Conservation (phyloP, 495 filamentous ascomycete species). For the Penicillium crystallinum region DNA sequence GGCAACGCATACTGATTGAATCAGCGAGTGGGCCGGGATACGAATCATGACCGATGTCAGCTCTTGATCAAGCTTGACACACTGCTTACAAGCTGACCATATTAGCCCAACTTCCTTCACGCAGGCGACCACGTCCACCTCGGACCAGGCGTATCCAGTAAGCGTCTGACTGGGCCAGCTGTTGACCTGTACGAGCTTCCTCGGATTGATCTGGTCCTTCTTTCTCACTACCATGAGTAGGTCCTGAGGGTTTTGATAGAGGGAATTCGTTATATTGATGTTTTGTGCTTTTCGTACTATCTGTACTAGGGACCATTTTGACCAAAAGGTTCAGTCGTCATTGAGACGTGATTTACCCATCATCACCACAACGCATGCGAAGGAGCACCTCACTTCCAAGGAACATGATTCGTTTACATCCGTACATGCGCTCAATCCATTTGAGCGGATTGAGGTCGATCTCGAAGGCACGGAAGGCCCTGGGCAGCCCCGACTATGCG, state of each 20-base stretch:
- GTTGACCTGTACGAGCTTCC: slow-evolving; percentile 59
- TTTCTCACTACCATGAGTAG: slow-evolving; percentile 62
- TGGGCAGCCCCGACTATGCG: slow-evolving; percentile 39
- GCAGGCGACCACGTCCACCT: slow-evolving; percentile 64
- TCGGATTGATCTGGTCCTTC: slow-evolving; percentile 52
- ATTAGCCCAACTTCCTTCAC: slow-evolving; percentile 62
- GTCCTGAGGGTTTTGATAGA: neutral
- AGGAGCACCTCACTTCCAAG: slow-evolving; percentile 41
- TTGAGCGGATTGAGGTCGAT: slow-evolving; percentile 48
- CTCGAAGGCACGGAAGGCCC: slow-evolving; percentile 20
- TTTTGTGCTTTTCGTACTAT: too few relatives aligned
- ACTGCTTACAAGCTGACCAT: neutral
- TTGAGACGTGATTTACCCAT: slow-evolving; percentile 57
- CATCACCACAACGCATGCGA: slow-evolving; percentile 61
- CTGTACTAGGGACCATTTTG: slow-evolving; percentile 53
- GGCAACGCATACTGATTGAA: neutral
- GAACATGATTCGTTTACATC: slow-evolving; percentile 46
- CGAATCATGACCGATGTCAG: slow-evolving; percentile 58
- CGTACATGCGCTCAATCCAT: slow-evolving; percentile 52
- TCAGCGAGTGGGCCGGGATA: slow-evolving; percentile 54
- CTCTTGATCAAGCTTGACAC: neutral
- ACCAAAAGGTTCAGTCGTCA: slow-evolving; percentile 53
- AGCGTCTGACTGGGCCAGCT: slow-evolving; percentile 52
- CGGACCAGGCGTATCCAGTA: slow-evolving; percentile 54
- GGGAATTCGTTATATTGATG: neutral